Evolutionary conservation across 1,284 basidiomycete species (phyloP).

Genomic region (Ustilago bromivora): DNA sequence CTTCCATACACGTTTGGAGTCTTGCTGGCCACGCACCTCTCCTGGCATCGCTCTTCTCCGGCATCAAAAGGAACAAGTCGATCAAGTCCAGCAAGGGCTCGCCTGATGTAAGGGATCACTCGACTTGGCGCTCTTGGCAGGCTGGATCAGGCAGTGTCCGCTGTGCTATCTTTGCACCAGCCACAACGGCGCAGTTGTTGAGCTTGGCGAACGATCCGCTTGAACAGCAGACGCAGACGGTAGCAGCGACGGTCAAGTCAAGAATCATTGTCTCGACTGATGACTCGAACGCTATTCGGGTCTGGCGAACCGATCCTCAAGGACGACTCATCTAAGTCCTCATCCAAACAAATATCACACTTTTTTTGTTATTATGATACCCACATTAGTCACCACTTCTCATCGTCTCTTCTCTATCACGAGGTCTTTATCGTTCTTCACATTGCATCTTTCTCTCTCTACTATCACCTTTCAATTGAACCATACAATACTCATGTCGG

Average conservation of each 20-base stretch:
- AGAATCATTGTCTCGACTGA: conserved; percentile 60
- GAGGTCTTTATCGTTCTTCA: not conserved
- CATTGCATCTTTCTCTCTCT: not conserved
- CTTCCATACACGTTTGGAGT: conserved; percentile 65
- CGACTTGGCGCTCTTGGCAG: conserved; percentile 45
- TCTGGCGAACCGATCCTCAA: conserved; percentile 53
- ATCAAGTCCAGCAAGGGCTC: conserved; percentile 8
- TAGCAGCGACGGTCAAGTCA: not conserved
- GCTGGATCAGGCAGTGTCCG: conserved; percentile 50
- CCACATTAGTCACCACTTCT: conserved; percentile 2
- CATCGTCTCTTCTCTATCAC: not conserved
- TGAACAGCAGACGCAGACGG: not conserved
- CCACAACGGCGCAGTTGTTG: conserved; percentile 32
- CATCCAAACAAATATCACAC: not conserved
- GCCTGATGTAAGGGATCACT: conserved; percentile 18
- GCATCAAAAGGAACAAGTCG: conserved; percentile 36
- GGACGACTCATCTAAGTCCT: conserved; percentile 17
- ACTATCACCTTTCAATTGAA: not conserved
- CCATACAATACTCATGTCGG: too few species aligned
- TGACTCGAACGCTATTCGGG: conserved; percentile 39
- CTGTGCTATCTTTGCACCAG: conserved; percentile 56
- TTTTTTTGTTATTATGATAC: not conserved
- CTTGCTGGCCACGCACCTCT: conserved; percentile 24
- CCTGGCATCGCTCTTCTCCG: conserved; percentile 12
- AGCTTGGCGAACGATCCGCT: conserved; percentile 46